A percentile compares a stretch with the other conserved stretches of the same genome.
These are phyloP conservation scores for Mortierella sp. DNA, from an alignment of 371 early-diverging fungal species.

Conservation along the genomic window DNA sequence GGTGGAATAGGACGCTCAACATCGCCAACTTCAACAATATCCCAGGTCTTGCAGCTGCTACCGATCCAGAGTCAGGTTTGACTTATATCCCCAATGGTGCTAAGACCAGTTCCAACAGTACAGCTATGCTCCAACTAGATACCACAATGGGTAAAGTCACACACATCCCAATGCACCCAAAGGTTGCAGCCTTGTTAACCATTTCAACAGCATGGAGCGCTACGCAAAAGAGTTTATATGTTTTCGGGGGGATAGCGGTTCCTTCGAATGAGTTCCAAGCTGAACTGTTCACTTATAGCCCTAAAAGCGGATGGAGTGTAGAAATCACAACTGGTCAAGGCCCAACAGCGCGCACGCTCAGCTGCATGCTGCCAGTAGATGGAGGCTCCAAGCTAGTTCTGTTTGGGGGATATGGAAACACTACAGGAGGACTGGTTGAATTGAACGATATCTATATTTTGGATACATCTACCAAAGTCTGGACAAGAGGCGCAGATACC, in stretches of 20 bases:
- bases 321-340: neutral
- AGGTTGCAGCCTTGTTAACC: neutral
- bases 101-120: neutral
- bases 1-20: neutral
- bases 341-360: conserved; percentile 2
- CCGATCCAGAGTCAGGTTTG: conserved; percentile 15
- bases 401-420: conserved; percentile 21
- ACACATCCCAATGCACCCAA: neutral
- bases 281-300: conserved; percentile 1
- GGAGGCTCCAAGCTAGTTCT: conserved; percentile 26
- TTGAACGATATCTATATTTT: conserved; percentile 25
- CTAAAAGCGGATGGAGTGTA: conserved; percentile 1
- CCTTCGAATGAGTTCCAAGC: neutral
- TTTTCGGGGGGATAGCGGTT: neutral
- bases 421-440: neutral
- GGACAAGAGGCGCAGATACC: conserved; percentile 4
- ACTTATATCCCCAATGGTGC: conserved; percentile 23
- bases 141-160: neutral
- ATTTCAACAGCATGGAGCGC: conserved; percentile 10
- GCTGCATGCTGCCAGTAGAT: conserved; percentile 23
- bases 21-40: neutral
- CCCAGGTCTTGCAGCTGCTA: neutral
- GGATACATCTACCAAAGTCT: conserved; percentile 1
- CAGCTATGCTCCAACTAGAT: neutral
- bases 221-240: neutral